Evolutionary conservation across 1,284 basidiomycete species (phyloP).

Genomic region (Lignosus rhinocerotis): DNA sequence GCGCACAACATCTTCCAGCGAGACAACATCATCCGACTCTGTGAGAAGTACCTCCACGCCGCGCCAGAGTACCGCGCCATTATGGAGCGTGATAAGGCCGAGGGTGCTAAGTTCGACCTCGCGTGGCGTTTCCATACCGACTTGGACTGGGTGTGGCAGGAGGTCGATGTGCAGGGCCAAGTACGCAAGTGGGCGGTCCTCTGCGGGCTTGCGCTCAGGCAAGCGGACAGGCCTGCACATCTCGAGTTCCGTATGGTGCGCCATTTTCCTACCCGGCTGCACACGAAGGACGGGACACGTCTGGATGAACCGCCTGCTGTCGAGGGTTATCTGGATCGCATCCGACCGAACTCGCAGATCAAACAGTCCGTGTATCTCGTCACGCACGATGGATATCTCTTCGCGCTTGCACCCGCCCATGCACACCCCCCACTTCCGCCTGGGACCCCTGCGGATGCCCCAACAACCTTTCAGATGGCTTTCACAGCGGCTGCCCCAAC

Average conservation of each 20-base stretch:
- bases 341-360: constrained; percentile 61
- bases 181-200: constrained; percentile 72
- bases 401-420: constrained; percentile 51
- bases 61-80: constrained; percentile 64
- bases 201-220: constrained; percentile 68
- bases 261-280: constrained; percentile 61
- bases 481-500: constrained; percentile 30
- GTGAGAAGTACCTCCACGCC: constrained; percentile 50
- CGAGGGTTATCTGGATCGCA: constrained; percentile 79
- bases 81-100: constrained; percentile 51
- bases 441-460: constrained; percentile 38
- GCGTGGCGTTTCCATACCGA: constrained; percentile 74
- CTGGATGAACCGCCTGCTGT: constrained; percentile 72
- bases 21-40: constrained; percentile 60
- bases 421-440: constrained; percentile 74
- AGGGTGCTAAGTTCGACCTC: constrained; percentile 66
- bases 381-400: constrained; percentile 75
- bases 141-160: constrained; percentile 82
- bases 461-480: neutral
- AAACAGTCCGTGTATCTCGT: constrained; percentile 69
- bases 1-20: constrained; percentile 53
- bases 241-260: constrained; percentile 74
- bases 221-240: constrained; percentile 52
- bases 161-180: constrained; percentile 61
- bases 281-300: constrained; percentile 53